Base-by-base conservation (phyloP, 495 filamentous ascomycete species). In the Aspergillus wentii region DNA sequence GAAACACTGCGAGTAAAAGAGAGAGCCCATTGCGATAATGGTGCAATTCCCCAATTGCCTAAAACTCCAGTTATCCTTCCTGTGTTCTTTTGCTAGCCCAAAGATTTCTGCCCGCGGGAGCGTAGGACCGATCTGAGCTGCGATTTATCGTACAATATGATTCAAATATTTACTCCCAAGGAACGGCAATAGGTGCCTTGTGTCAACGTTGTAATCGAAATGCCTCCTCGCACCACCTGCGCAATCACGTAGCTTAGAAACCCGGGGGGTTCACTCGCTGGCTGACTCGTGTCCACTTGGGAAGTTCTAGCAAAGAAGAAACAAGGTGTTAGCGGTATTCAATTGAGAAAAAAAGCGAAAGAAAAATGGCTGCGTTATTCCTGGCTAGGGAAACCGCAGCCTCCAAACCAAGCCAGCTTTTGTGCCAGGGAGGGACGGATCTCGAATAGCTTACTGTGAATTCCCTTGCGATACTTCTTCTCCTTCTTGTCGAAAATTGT, bases 391-490 rank as follows among this genome's bases (percentile, higher is more conserved):
- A n/a, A n/a, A n/a, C n/a, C n/a, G n/a, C n/a, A n/a, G n/a, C n/a
- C n/a, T n/a, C n/a, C n/a, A n/a, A n/a, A n/a, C n/a, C n/a, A n/a
- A n/a, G n/a, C n/a, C n/a, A n/a, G n/a, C n/a, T n/a, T n/a, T n/a
- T n/a, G n/a, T n/a, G n/a, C n/a, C n/a, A n/a, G n/a, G n/a, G n/a
- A n/a, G n/a, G n/a, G n/a, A n/a, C n/a, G n/a, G n/a, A n/a, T n/a
- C n/a, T n/a, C n/a, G n/a, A n/a, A n/a, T n/a, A n/a, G n/a, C 90
- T 44, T 71, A 97, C 90, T 97, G 64, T 95, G 92, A 54, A 97
- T 87, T 13, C 85, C 82, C 78, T 98, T 98, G 59, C 92, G 74
- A 66, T 98, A 98, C 45, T 72, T 79, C 80, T 86, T 94, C 71
- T 83, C 90, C 62, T 95, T 96, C 48, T 89, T 80, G 64, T 94